phyloP scores from a whole-genome alignment of 768 basidiomycete genomes.

The Trametes cubensis region DNA sequence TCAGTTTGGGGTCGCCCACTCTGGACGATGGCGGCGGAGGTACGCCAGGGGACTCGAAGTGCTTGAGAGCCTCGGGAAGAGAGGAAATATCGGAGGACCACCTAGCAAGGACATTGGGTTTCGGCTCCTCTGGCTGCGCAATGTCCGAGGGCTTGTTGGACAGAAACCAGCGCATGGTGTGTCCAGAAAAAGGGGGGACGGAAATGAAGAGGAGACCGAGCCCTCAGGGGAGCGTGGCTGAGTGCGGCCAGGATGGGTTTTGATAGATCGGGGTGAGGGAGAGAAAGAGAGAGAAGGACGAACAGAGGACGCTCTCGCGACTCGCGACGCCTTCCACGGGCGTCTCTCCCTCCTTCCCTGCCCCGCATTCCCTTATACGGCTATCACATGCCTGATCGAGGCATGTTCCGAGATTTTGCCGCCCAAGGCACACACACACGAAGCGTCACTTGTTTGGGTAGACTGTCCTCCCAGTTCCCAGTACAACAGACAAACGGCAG shows the following conservation, averaged over 20 bases:
- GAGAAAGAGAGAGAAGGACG: constrained; percentile 22
- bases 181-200: neutral
- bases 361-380: constrained; percentile 7
- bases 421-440: neutral
- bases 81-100: constrained; percentile 10
- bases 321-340: neutral
- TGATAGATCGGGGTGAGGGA: constrained; percentile 2
- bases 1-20: constrained; percentile 64
- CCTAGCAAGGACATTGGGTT: constrained; percentile 1
- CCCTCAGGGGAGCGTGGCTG: neutral
- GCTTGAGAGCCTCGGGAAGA: constrained; percentile 37
- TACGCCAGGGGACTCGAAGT: constrained; percentile 70
- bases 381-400: constrained; percentile 21
- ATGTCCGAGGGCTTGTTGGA: constrained; percentile 7
- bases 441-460: constrained; percentile 14
- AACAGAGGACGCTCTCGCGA: constrained; percentile 15
- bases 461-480: constrained; percentile 12
- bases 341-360: neutral
- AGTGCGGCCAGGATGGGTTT: constrained; percentile 5
- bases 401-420: constrained; percentile 14
- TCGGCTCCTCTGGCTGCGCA: constrained; percentile 13
- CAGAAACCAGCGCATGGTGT: constrained; percentile 18
- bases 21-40: constrained; percentile 73
- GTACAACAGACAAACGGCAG: constrained; percentile 1
- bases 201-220: neutral